Base-by-base conservation (phyloP, 2,329 filamentous ascomycete genomes). In the Raffaelea albimanens region DNA sequence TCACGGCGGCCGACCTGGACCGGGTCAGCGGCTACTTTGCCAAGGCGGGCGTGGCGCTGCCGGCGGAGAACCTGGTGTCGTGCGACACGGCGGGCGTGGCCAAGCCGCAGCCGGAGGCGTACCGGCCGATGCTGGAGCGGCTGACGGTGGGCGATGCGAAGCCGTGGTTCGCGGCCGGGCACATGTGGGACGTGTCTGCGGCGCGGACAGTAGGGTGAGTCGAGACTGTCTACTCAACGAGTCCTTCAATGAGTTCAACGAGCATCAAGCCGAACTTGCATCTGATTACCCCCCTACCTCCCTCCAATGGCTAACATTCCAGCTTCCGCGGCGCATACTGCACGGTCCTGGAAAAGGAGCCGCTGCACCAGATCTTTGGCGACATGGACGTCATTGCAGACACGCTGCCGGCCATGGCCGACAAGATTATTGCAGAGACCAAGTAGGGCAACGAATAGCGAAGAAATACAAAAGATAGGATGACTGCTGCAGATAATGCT, bases 301-400 rank as follows among this genome's bases (percentile, higher is more conserved):
- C 23, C 23, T 19, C 22, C 50, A 39, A 16, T 18, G 25, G 7
- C 13, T 7, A 1, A 25, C 0, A 38, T 13, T 18, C 10, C 11
- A 60, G 66, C 34, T 68, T 76, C 54, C 66, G 65, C 23, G 72
- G 72, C 3, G 73, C 74, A 0, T 78, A 74, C 56, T 72, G 68
- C 52, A 25, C 40, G 20, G 20, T 18, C n/a, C n/a, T 23, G 19
- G 40, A 42, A 25, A 25, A 25, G 40, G 40, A 42, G 21, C 20
- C 40, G 5, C 21, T n/a, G n/a, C 10, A 16, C 14, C n/a, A 42
- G n/a, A 19, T 42, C 14, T 42, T 42, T 25, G 40, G 40, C 22
- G 21, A 23, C 11, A 42, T 42, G 40, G 40, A 42, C 21, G 40
- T 42, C 14, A 25, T 29, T 11, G 18, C 40, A 21, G 40, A 42